phyloP scores from a whole-genome alignment of 2,329 filamentous ascomycete species.

The Orbilia javanica region DNA sequence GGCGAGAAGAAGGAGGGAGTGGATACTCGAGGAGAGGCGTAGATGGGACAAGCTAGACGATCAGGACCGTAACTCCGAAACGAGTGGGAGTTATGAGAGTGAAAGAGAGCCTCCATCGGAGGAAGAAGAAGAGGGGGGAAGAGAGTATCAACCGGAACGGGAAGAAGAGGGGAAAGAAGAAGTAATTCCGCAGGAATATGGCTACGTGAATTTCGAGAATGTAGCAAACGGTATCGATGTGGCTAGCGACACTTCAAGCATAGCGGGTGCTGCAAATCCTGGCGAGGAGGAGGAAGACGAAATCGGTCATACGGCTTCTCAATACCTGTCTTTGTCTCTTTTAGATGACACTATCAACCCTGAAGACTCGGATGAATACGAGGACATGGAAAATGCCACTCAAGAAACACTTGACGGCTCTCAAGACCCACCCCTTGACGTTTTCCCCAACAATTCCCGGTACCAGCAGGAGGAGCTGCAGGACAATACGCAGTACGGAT shows the following conservation, averaged over 20 bases:
- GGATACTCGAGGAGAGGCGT: background rate
- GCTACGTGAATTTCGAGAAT: background rate
- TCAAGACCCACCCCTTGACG: constrained; percentile 1
- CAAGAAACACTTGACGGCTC: background rate
- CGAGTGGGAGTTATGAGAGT: background rate
- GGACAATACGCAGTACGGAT: constrained; percentile 1
- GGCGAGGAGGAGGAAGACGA: constrained; percentile 1
- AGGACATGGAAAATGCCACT: background rate
- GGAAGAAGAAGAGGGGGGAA: background rate
- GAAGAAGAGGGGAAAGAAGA: background rate
- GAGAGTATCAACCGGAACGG: background rate
- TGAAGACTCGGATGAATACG: background rate
- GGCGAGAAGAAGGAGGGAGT: background rate
- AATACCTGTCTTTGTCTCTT: background rate
- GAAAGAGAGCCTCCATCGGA: background rate
- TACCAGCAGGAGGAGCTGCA: background rate
- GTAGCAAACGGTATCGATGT: background rate
- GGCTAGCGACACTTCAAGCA: background rate
- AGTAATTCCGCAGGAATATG: background rate
- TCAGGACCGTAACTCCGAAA: background rate
- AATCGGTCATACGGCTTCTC: constrained; percentile 3
- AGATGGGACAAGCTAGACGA: background rate
- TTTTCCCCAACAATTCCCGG: background rate
- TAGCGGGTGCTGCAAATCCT: background rate
- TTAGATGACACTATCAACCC: background rate